Conservation (phyloP, 345 rosid species). For the Noccaea caerulescens region DNA sequence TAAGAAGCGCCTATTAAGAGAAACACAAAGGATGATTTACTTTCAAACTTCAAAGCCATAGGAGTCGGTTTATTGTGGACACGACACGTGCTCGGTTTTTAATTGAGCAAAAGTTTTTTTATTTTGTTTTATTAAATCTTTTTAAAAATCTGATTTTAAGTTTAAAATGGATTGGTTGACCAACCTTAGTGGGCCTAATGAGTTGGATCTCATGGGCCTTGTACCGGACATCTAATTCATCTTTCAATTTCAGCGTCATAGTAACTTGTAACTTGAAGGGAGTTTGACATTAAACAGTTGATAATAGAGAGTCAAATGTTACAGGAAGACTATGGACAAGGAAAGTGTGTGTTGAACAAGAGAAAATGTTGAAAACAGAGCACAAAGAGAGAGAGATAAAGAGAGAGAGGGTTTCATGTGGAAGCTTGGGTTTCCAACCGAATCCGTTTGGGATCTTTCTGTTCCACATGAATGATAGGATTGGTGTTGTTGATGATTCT, state of each 20-base stretch:
- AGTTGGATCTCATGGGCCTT: background rate
- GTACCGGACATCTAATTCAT: no score
- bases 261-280: no score
- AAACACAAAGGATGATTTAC: no score
- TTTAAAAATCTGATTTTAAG: no score
- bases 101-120: no score
- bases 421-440: conserved; percentile 74
- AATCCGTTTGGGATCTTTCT: conserved; percentile 79
- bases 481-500: conserved; percentile 44
- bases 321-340: conserved; percentile 39
- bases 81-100: no score
- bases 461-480: conserved; percentile 57
- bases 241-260: background rate
- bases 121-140: no score
- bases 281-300: background rate
- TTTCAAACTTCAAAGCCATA: no score
- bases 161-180: background rate
- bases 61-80: no score
- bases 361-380: conserved; percentile 34
- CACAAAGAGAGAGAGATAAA: conserved; percentile 13
- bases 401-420: conserved; percentile 44
- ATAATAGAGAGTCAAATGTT: conserved; percentile 40
- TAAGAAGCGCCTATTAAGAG: no score
- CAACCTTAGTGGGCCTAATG: background rate
- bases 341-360: conserved; percentile 18